phyloP scores from a whole-genome alignment of 345 rosid species.

The Citrus maxima region DNA sequence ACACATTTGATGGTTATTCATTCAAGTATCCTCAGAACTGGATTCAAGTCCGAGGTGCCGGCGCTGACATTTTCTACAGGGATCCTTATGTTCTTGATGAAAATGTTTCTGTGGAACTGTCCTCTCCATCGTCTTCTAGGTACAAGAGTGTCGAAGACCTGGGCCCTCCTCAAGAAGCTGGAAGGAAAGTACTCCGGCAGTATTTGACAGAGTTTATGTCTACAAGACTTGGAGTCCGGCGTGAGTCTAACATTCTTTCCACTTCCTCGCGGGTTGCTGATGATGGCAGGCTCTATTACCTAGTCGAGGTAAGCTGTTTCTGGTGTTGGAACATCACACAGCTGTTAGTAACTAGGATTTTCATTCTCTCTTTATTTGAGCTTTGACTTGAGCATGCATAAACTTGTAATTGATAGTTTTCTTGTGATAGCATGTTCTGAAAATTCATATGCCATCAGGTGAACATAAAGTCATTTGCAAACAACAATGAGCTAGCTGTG shows the following conservation, averaged over 20 bases:
- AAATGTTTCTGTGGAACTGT: conserved; percentile 79
- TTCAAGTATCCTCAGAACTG: conserved; percentile 84
- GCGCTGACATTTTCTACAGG: conserved; percentile 93
- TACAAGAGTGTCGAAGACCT: conserved; percentile 77
- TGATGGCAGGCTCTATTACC: conserved; percentile 86
- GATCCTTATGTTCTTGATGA: conserved; percentile 87
- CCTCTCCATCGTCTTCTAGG: conserved; percentile 90
- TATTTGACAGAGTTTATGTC: conserved; percentile 97
- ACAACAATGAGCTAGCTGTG: conserved; percentile 85
- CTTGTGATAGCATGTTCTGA: neutral
- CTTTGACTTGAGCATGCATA: too few species aligned
- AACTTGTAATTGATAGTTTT: too few species aligned
- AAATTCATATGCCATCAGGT: conserved; percentile 42
- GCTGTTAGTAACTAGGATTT: too few species aligned
- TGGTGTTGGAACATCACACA: neutral
- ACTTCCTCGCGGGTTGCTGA: conserved; percentile 85
- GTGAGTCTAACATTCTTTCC: conserved; percentile 57
- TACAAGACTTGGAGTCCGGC: conserved; percentile 85
- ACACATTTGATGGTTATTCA: conserved; percentile 87
- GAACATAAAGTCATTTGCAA: conserved; percentile 88
- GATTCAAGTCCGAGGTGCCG: conserved; percentile 90
- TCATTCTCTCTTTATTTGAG: too few species aligned
- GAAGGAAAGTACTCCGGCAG: conserved; percentile 71
- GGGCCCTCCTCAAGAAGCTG: conserved; percentile 87
- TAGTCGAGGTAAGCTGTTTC: conserved; percentile 63